Base-by-base conservation (phyloP, 305 asterid genomes). In the Solanum aculeatissimum region DNA sequence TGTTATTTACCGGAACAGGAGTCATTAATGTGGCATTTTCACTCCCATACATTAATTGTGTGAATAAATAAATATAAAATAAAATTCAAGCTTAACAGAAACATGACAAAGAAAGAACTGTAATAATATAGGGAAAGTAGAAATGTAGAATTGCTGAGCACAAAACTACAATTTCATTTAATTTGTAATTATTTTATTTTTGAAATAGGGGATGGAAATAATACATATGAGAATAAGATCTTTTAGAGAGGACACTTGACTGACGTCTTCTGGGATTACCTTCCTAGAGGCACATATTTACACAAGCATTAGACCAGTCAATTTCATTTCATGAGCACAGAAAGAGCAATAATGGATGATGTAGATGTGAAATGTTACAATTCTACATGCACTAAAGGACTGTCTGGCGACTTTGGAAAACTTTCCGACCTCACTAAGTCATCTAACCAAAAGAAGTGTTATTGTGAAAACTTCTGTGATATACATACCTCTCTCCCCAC, bases 401-500 rank as follows among this genome's bases (percentile, higher is more conserved):
- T 32, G n/a, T 25, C n/a, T 7, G 7, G 25, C 4, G 16, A 25
- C 35, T 25, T 74, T 0, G 12, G 81, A 2, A 25, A 75, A 75
- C 62, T 75, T 15, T 9, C 18, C 2, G 3, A 49, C 43, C 13
- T 23, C 23, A 45, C 81, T 15, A 27, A 9, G 43, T 25, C 62
- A 75, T 1, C n/a, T 23, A 72, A 49, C 62, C 60, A 75, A 27
- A 25, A 66, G 27, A 27, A 77, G 7, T 27, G 63, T 9, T 9
- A 12, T 14, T 5, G 29, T 27, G 65, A 58, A 68, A 42, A 81
- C 6, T 14, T 71, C 66, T 78, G 57, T 21, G 79, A 84, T 70
- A 84, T 70, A 54, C 90, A 77, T 89, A 95, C 99, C 99, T 97
- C 99, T 93, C 99, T 91, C 81, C 99, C 99, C 14, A 94, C 90